Base-by-base conservation (phyloP, 306 rosid genomes). In the Purshia tridentata region DNA sequence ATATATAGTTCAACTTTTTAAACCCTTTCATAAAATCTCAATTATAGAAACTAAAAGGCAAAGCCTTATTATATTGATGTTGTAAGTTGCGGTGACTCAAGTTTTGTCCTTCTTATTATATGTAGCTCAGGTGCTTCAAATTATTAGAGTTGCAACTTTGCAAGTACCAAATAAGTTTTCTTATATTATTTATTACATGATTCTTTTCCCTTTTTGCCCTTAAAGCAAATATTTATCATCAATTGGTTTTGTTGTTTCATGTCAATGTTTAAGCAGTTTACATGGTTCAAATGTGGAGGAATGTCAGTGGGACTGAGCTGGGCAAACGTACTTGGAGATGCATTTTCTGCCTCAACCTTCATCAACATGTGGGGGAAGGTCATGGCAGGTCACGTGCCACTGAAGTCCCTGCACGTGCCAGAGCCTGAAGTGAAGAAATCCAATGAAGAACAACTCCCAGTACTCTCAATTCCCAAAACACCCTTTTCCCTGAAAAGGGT, bases 251-350 rank as follows among this genome's bases (percentile, higher is more conserved):
- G 10, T 5, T 3, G 4, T 23, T 23, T 40, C 18, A 8, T 56
- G 3, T 55, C 23, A 13, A 14, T 18, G 13, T 40, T 5, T 9
- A 8, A 53, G 59, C 84, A 91, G 96, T 82, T 91, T 67, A 93
- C 96, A 8, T 12, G 82, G 85, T 89, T 93, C 78, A 84, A 81
- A 64, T 89, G 97, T 61, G 98, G 96, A 81, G 97, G 97, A 76
- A 29, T 93, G 0, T 75, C 91, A 0, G 29, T 91, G 51, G 98
- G 96, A 14, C 77, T 93, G 0, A 88, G 91, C 71, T 93, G 97
- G 98, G 93, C 97, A 18, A 95, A 91, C 48, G 76, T 93, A 4
- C 89, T 91, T 47, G 96, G 98, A 70, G 97, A 91, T 54, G 87
- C 85, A 40, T 83, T 86, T 72, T 84, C 98, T 35, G 91, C 97